These are phyloP conservation scores for Fusarium drepaniforme DNA, from an alignment of 2,329 filamentous ascomycete species.

Conservation along the genomic window DNA sequence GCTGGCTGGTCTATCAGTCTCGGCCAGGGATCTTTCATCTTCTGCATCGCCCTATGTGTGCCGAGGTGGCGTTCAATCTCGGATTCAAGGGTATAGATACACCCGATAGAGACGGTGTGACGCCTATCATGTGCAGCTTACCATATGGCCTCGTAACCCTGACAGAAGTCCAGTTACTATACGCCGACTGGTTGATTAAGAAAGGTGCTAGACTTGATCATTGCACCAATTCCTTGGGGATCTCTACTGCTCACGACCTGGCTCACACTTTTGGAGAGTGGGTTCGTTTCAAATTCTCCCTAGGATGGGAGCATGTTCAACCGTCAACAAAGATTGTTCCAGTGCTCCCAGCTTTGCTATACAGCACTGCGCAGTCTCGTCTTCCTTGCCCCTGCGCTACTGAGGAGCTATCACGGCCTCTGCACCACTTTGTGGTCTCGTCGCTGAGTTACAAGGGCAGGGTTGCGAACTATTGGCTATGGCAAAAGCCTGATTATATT, in stretches of 20 bases:
- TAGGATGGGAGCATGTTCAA: too few relatives aligned
- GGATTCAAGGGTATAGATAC: neutral
- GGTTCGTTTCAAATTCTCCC: neutral
- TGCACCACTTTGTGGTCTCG: neutral
- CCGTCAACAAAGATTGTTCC: too few relatives aligned
- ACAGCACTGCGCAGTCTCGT: neutral
- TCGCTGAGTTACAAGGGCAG: neutral
- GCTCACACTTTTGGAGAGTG: neutral
- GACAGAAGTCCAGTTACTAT: too few relatives aligned
- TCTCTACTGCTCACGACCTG: neutral
- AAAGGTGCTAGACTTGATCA: neutral
- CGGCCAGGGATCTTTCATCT: neutral
- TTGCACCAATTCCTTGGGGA: neutral
- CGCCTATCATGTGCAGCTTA: neutral
- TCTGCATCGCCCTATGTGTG: fast-evolving
- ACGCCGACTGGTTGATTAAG: neutral
- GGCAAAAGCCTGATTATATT: too few relatives aligned
- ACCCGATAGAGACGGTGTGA: neutral
- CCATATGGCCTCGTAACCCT: too few relatives aligned
- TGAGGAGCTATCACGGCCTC: neutral
- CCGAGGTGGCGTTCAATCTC: neutral
- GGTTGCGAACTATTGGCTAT: too few relatives aligned
- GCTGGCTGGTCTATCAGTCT: too few relatives aligned
- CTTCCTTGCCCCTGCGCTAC: neutral
- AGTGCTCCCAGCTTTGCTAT: neutral